A percentile compares a stretch with the other conserved stretches of the same genome.
phyloP scores from a whole-genome alignment of 257 asterid genomes.

The Anisodus tanguticus region DNA sequence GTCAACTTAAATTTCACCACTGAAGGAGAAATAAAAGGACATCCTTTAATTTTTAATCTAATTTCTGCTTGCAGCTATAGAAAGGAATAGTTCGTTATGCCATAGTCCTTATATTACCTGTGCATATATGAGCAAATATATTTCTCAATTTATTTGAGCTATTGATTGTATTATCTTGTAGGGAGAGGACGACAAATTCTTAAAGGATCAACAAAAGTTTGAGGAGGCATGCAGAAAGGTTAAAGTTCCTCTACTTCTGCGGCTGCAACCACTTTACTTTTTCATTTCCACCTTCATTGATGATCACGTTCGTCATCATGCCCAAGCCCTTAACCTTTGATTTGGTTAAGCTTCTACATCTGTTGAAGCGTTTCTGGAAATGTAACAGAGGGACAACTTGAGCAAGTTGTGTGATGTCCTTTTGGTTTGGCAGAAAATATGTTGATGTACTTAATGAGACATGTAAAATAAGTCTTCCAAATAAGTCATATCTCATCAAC shows the following conservation, averaged over 20 bases:
- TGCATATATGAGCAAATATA: neutral
- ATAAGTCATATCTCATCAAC: too few species aligned
- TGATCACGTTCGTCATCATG: constrained; percentile 89
- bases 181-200: constrained; percentile 87
- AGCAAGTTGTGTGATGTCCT: neutral
- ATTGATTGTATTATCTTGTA: constrained; percentile 35
- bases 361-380: constrained; percentile 15
- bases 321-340: constrained; percentile 75
- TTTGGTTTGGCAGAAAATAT: neutral
- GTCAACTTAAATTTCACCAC: neutral
- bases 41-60: neutral
- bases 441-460: constrained; percentile 8
- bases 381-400: neutral
- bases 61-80: neutral
- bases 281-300: constrained; percentile 85
- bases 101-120: neutral
- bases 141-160: neutral
- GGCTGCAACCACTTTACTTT: too few species aligned
- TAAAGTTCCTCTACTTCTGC: constrained; percentile 63
- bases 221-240: constrained; percentile 78
- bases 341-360: constrained; percentile 13
- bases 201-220: constrained; percentile 68
- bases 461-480: neutral
- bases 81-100: neutral
- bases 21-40: neutral